Evolutionary conservation across 2,329 filamentous ascomycete species (phyloP).

Genomic region (Arthrobotrys conoides): DNA sequence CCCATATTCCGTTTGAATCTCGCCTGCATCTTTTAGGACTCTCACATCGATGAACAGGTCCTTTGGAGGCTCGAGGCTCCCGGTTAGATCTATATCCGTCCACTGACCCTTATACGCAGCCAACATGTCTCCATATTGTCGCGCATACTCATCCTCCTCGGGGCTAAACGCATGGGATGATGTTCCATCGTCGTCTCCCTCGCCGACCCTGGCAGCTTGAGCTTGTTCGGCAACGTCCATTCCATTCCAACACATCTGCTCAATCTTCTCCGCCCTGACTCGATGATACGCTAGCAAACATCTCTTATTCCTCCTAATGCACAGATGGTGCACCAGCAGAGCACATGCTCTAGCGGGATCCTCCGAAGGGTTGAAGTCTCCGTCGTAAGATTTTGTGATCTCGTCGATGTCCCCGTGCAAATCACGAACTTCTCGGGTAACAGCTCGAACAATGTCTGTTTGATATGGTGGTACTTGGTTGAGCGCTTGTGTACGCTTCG

Average conservation of each 20-base stretch:
- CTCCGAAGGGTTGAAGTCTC: conserved; percentile 85
- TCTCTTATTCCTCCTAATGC: conserved; percentile 95
- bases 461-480: conserved; percentile 90
- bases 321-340: conserved; percentile 91
- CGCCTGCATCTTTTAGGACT: conserved; percentile 94
- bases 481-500: conserved; percentile 92
- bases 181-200: conserved; percentile 72
- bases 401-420: conserved; percentile 86
- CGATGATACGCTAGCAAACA: conserved; percentile 95
- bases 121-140: conserved; percentile 89
- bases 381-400: conserved; percentile 85
- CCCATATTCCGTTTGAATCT: conserved; percentile 99
- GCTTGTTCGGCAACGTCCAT: conserved; percentile 80
- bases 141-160: conserved; percentile 95
- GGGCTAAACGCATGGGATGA: conserved; percentile 85
- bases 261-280: conserved; percentile 89
- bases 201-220: conserved; percentile 67
- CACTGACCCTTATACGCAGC: conserved; percentile 98
- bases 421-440: conserved; percentile 92
- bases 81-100: conserved; percentile 97
- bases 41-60: conserved; percentile 97
- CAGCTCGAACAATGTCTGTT: conserved; percentile 87
- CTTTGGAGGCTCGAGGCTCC: conserved; percentile 90
- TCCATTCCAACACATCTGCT: conserved; percentile 93
- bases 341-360: conserved; percentile 89